A percentile compares a stretch with the other conserved stretches of the same genome.
phyloP scores from a whole-genome alignment of 2,329 filamentous ascomycete species.

The Alternaria infectoria region DNA sequence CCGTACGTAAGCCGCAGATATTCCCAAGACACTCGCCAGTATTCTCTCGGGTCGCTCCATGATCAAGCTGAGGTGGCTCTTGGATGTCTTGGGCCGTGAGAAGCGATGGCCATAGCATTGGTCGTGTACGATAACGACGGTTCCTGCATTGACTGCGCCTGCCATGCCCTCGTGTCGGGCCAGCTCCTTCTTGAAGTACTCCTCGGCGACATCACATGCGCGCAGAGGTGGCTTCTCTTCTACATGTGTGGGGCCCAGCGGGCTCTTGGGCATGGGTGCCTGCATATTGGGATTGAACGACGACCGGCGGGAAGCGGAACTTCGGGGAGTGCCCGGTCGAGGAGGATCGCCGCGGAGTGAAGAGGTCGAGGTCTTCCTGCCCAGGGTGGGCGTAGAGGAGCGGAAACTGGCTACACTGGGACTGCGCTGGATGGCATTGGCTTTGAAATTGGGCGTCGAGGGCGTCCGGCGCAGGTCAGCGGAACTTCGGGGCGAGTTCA shows the following conservation, averaged over 20 bases:
- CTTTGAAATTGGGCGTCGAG: slow-evolving; percentile 36
- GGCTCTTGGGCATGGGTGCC: slow-evolving; percentile 50
- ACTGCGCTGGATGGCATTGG: slow-evolving; percentile 50
- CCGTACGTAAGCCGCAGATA: slow-evolving; percentile 88
- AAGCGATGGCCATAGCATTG: slow-evolving; percentile 94
- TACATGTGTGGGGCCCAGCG: slow-evolving; percentile 43
- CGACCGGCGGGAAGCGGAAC: slow-evolving; percentile 49
- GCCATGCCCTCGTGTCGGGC: slow-evolving; percentile 61
- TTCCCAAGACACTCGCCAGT: slow-evolving; percentile 79
- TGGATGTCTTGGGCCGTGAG: slow-evolving; percentile 79
- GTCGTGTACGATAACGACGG: slow-evolving; percentile 87
- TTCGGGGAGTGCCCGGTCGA: slow-evolving; percentile 44
- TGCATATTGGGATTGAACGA: slow-evolving; percentile 52
- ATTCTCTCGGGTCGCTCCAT: slow-evolving; percentile 94
- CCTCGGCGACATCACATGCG: slow-evolving; percentile 66
- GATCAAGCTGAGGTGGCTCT: slow-evolving; percentile 75
- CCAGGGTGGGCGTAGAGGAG: slow-evolving; percentile 49
- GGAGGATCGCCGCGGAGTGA: slow-evolving; percentile 49
- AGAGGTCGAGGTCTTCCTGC: slow-evolving; percentile 52
- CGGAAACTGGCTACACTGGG: slow-evolving; percentile 51
- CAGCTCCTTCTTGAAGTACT: slow-evolving; percentile 74
- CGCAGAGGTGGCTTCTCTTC: slow-evolving; percentile 54
- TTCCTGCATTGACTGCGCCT: slow-evolving; percentile 58
- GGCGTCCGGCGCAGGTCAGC: slow-evolving; percentile 20
- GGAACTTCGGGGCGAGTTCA: slow-evolving; percentile 28